These are phyloP conservation scores for Pythium guiyangense DNA, from an alignment of 352 stramenopile genomes.

Conservation along the genomic window DNA sequence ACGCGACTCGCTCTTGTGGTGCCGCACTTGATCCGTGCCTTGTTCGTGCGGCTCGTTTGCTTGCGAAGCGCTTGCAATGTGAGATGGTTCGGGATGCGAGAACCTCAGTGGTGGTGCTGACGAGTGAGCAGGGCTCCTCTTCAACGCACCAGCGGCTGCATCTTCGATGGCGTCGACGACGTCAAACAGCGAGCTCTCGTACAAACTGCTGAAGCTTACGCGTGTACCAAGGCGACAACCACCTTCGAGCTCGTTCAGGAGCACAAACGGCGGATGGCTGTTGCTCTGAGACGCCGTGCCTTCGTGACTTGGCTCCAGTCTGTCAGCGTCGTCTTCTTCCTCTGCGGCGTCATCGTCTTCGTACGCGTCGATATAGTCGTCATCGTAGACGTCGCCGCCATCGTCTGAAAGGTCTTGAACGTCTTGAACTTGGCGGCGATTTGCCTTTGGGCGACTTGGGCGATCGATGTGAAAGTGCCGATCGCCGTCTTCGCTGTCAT, in stretches of 20 bases:
- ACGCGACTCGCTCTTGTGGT: too few species aligned
- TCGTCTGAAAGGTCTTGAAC: too few species aligned
- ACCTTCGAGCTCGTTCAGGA: conserved; percentile 7
- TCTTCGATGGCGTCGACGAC: conserved; percentile 42
- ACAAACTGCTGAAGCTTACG: conserved; percentile 23
- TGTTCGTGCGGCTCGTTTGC: neutral
- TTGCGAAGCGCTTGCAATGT: neutral
- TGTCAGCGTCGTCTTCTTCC: conserved; percentile 3
- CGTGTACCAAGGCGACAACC: neutral
- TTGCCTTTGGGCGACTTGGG: too few species aligned
- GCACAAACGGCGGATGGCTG: conserved; percentile 1
- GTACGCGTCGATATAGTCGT: conserved; percentile 2
- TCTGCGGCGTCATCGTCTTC: conserved; percentile 2
- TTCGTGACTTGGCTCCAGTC: conserved; percentile 2
- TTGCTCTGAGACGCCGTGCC: conserved; percentile 2
- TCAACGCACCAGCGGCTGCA: neutral
- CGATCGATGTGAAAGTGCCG: too few species aligned
- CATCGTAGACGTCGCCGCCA: neutral
- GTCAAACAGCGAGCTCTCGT: conserved; percentile 43
- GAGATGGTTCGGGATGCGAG: too few species aligned
- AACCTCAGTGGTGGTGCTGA: too few species aligned
- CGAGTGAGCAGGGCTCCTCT: too few species aligned
- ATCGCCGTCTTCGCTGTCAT: neutral
- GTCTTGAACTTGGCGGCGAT: too few species aligned
- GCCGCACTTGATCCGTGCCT: neutral